Conservation (phyloP, 1,139 yeast species). For the Blastobotrys elegans region DNA sequence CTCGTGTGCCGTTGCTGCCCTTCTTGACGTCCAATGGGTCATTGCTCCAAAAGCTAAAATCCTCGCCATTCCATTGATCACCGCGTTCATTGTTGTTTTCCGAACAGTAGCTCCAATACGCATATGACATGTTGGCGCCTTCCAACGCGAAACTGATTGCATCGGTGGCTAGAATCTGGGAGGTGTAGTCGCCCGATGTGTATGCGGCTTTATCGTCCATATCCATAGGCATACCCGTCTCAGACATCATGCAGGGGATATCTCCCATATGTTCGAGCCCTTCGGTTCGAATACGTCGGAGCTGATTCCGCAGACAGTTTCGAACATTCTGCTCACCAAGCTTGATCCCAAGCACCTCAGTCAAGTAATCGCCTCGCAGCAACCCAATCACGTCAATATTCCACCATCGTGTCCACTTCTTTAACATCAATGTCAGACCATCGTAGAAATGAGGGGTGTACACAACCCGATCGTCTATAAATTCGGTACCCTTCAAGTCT, state of each 20-base stretch:
- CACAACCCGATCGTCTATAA: conserved; percentile 60
- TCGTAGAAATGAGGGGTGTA: conserved; percentile 86
- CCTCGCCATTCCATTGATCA: conserved; percentile 85
- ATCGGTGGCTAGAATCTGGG: conserved; percentile 75
- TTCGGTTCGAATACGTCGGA: conserved; percentile 59
- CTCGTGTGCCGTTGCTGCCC: conserved; percentile 42
- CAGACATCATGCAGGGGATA: conserved; percentile 73
- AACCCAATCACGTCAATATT: conserved; percentile 83
- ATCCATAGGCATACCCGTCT: conserved; percentile 91
- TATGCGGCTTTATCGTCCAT: conserved; percentile 73
- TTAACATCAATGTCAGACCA: conserved; percentile 83
- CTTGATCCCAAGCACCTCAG: conserved; percentile 70
- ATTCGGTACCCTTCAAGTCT: conserved; percentile 43
- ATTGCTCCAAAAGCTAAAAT: conserved; percentile 73
- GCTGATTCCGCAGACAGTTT: conserved; percentile 59
- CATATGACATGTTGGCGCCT: conserved; percentile 59
- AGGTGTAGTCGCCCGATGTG: conserved; percentile 51
- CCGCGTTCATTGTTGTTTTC: conserved; percentile 72
- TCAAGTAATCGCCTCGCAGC: conserved; percentile 63
- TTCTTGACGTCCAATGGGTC: conserved; percentile 13
- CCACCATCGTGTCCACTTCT: conserved; percentile 55
- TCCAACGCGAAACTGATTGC: conserved; percentile 73
- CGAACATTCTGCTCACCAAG: conserved; percentile 74
- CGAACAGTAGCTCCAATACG: conserved; percentile 77
- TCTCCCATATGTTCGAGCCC: conserved; percentile 53